Base-by-base conservation (phyloP, 2,329 filamentous ascomycete genomes). In the Pestalotiopsis sp. region DNA sequence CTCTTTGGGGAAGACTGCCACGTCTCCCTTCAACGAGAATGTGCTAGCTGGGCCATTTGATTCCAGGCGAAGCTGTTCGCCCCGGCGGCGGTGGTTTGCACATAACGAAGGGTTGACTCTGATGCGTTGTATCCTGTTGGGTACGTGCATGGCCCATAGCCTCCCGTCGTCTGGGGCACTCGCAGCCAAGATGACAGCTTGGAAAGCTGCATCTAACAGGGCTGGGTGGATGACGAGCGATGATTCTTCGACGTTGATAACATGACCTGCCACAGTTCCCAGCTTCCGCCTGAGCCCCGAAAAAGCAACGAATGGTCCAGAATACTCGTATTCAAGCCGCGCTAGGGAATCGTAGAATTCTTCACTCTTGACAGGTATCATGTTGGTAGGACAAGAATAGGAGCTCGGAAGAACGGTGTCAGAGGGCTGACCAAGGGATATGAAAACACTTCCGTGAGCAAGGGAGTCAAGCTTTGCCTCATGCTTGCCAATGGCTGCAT, bases 181-280 rank as follows among this genome's bases (percentile, higher is more conserved):
- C 57, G 74, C 76, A 1, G 80, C 80, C 1, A 76, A 71, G 9
- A 82, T 73, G 5, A 78, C 69, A 9, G 77, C 70, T 69, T 83
- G 82, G 64, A 83, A 77, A 5, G 77, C 77, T 0, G 72, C 72
- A 64, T 83, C 81, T 0, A 83, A 71, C 2, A 74, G 70, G 0
- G 73, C 77, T 0, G 81, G 56, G 23, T 58, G 56, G 20, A 52
- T 20, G 14, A 52, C 14, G 0, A 52, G 45, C 4, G 14, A 17
- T 20, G 45, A 52, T 52, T 20, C 14, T 20, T 52, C 45, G 14
- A 52, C 20, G 45, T 17, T 52, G 14, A 2, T 17, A 20, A 52
- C 20, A 52, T 17, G 20, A 6, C 45, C 45, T 14, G 45, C 20
- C 45, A 20, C 45, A 52, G 45, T 2, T 52, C 45, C 45, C 5